Conservation (phyloP, 179 eudicot species). For the Kewa caespitosa region DNA sequence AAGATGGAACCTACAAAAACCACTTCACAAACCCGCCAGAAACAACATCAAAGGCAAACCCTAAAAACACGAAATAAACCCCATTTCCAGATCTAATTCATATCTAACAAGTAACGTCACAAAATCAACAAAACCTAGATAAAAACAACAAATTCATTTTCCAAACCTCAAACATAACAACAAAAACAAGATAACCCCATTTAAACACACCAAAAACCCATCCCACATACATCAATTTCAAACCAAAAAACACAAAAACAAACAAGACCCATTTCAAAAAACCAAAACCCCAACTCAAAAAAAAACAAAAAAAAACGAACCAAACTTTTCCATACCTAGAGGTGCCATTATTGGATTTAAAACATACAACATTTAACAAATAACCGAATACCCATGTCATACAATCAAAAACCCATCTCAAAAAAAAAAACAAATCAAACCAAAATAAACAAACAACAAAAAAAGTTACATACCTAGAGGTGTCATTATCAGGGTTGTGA, state of each 20-base stretch:
- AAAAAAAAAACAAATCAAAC: background rate
- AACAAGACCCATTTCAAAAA: background rate
- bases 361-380: no score
- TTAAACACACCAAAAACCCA: background rate
- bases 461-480: conserved; percentile 25
- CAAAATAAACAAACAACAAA: background rate
- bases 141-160: background rate
- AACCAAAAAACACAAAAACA: background rate
- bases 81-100: no score
- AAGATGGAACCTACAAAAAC: no score
- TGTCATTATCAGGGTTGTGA: conserved; percentile 41
- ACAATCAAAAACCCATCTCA: background rate
- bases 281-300: background rate
- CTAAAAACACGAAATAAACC: no score
- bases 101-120: no score
- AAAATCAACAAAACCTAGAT: no score
- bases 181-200: background rate
- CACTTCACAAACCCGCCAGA: no score
- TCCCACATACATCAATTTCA: no score
- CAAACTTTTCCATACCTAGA: no score
- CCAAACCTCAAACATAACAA: background rate
- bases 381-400: background rate
- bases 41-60: no score
- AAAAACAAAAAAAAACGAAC: no score
- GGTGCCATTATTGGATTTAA: no score